Evolutionary conservation across 129 eudicot genomes (phyloP), one percentile per base, ranked within the genome.

Genomic region (Glebionis coronaria): DNA sequence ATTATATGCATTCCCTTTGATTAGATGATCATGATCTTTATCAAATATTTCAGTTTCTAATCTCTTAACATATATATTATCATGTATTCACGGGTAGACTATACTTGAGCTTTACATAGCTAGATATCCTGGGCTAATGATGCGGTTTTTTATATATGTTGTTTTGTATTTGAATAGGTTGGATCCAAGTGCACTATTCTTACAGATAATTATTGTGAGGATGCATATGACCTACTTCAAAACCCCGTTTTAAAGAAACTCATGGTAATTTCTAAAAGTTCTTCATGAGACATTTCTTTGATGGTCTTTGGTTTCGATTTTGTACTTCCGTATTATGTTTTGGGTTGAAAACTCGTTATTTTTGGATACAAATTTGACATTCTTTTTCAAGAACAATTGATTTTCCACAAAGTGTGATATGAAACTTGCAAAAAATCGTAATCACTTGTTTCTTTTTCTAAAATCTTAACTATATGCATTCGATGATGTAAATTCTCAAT

Each of bases 141-240:
- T 51, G 9, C 20, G 44, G 13, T 11, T 68, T 2, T 46, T 52
- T 6, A 15, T 12, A 25, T 42, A 28, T 54, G 1, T 46, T 19
- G 67, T 44, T 18, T 2, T 53, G 2, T 46, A 4, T 71, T 15
- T 31, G 9, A 67, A 23, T 63, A 88, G 96, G 87, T 85, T 73
- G 89, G 85, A 74, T 89, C 96, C 57, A 72, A 64, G 44, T 89
- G 96, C 74, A 85, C 96, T 21, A 63, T 81, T 72, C 86, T 85
- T 16, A 83, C 96, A 2, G 96, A 85, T 76, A 89, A 79, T 50
- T 89, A 83, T 50, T 89, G 96, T 55, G 94, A 89, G 80, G 96
- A 89, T 75, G 87, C 93, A 20, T 89, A 89, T 54, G 96, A 89
- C 64, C 83, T 83, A 21, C 93, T 89, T 77, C 93, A 83, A 66